These are phyloP conservation scores for Seiridium unicorne DNA, from an alignment of 2,329 filamentous ascomycete genomes.

Conservation along the genomic window DNA sequence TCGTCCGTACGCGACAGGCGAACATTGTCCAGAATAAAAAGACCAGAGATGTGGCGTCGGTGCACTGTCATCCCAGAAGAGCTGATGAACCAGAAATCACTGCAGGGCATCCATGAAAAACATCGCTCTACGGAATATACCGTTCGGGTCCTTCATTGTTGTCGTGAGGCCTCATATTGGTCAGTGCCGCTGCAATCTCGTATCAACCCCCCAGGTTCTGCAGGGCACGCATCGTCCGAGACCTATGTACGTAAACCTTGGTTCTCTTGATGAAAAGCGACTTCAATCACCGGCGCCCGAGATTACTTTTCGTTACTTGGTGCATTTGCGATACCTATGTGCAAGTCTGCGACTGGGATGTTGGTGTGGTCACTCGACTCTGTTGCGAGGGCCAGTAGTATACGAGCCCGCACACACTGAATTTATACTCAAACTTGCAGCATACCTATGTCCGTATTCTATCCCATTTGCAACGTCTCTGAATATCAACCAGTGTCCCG, in stretches of 20 bases:
- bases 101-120: neutral
- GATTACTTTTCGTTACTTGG: neutral
- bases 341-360: too few species aligned
- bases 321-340: too few species aligned
- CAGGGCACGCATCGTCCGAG: too few species aligned
- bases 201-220: too few species aligned
- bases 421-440: too few species aligned
- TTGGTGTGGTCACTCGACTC: too few species aligned
- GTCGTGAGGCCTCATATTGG: neutral
- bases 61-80: neutral
- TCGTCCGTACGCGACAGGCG: neutral
- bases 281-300: neutral
- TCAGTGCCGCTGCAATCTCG: neutral
- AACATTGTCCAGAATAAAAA: neutral
- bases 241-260: neutral
- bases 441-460: too few species aligned
- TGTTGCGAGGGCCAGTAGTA: too few species aligned
- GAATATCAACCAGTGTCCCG: too few species aligned
- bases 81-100: neutral
- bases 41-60: neutral
- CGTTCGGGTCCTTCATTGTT: neutral
- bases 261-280: neutral
- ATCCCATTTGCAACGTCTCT: too few species aligned
- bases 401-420: too few species aligned
- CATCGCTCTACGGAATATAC: too few species aligned